A percentile compares a stretch with the other conserved stretches of the same genome.
Conservation (phyloP, 2,329 filamentous ascomycete genomes). For the Drechslerella dactyloides region DNA sequence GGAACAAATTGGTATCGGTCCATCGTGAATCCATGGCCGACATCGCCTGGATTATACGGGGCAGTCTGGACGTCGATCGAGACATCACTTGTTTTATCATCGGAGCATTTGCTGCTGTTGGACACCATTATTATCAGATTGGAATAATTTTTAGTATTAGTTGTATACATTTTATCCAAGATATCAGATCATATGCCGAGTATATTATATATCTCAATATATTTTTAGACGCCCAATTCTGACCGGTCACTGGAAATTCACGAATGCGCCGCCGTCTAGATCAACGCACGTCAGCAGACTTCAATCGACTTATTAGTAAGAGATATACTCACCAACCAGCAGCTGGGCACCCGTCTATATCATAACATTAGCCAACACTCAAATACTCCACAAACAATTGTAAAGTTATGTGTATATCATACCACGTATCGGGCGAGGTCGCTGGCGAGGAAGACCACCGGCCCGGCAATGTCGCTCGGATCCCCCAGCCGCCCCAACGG, state of each 20-base stretch:
- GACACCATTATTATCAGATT: constrained; percentile 16
- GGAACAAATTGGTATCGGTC: too few species aligned
- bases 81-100: background rate
- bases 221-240: too few species aligned
- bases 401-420: constrained; percentile 55
- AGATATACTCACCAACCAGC: constrained; percentile 64
- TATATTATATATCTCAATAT: too few species aligned
- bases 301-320: background rate
- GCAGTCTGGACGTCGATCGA: too few species aligned
- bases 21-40: too few species aligned
- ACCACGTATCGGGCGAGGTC: constrained; percentile 78
- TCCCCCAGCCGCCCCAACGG: constrained; percentile 76
- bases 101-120: background rate
- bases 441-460: constrained; percentile 82
- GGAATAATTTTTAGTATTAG: too few species aligned
- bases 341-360: constrained; percentile 75
- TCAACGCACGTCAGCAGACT: constrained; percentile 20
- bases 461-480: constrained; percentile 77
- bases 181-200: too few species aligned
- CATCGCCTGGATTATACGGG: too few species aligned
- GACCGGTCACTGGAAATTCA: constrained; percentile 74
- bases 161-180: too few species aligned
- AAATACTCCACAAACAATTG: background rate
- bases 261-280: constrained; percentile 80
- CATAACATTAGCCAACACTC: background rate